Evolutionary conservation across 208 protist genomes (phyloP), one percentile per base, ranked within the genome.

Genomic region (Crithidia brevicula): DNA sequence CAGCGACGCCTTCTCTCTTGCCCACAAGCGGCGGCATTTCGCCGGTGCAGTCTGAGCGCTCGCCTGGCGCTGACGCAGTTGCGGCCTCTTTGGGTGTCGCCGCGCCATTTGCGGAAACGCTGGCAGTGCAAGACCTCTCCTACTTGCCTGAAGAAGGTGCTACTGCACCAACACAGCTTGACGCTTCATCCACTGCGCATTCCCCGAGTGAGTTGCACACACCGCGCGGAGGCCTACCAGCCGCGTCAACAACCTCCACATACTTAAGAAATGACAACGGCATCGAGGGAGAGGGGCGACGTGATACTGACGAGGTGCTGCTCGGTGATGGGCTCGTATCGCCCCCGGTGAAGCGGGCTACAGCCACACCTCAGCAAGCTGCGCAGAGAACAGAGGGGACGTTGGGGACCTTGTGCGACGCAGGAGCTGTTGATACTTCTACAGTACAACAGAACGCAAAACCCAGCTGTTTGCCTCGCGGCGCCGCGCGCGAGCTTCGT

Each of bases 61-160:
- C 22, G 46, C 45, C 31, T 28, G 66, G 7, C 4, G 23, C 18
- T 6, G 22, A n/a, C 7, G 30, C 10, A 3, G 50, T 28, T 34
- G 28, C 43, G 3, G 57, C 58, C 8, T 22, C 15, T 25, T n/a
- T n/a, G n/a, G 43, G 18, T 4, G 58, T 20, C 1, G 56, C 13
- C 2, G n/a, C 7, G 23, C 23, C 25, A 5, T 52, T 52, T 28
- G 30, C 66, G 1, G 59, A 79, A 50, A 81, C 73, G 4, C 67
- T 87, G 3, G 65, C 52, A 4, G 62, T 75, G 57, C 69, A 83
- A 22, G 77, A 83, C 40, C 36, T 83, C 15, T 74, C 77, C 15
- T 67, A 74, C 10, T 47, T 75, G 16, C 16, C 69, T 11, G 69
- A 64, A 10, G 69, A 69, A 8, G 31, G 23, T 9, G 33, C 34